Evolutionary conservation across 1,139 yeast species (phyloP), one percentile per base, ranked within the genome.

Genomic region (Saccharomyces hybrid): DNA sequence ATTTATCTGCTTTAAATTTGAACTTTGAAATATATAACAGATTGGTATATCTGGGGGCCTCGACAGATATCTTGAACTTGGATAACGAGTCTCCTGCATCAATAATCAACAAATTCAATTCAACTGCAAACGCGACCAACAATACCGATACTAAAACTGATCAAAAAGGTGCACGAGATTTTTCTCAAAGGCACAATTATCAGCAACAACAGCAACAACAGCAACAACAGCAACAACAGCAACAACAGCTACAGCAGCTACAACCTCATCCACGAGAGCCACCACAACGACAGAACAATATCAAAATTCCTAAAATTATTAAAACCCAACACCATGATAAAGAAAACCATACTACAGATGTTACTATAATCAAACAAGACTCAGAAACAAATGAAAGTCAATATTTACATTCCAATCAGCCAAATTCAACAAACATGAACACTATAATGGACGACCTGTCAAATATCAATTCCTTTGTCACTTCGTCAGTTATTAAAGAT

Each of bases 1-100:
- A 84, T 62, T 70, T 85, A 50, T 87, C 90, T 0, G 72, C 72
- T 5, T 55, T 67, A 26, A 69, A 69, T 48, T 53, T 65, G 34
- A 69, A 68, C 52, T 54, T 68, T 46, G 66, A 64, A 26, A 55
- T 69, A 6, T 69, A 68, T 54, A 64, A 67, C 48, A 67, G 63
- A 51, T 52, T 69, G 6, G 61, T 64, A 46, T 59, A 64, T 16
- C 49, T 69, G 46, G 72, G 72, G 8, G 65, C 70, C 7, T 61
- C 69, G 1, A 60, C 63, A 58, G 64, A 61, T 48, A 55, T 66
- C 20, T 50, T 59, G 11, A 69, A 69, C 51, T 55, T 58, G n/a
- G 64, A 67, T 47, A 60, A 62, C 50, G 68, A 67, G 54, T 65
- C 71, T 1, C 68, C 69, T 4, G 60, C 65, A 7, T 54, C 62